Evolutionary conservation across 2,329 filamentous ascomycete genomes (phyloP), one percentile per base, ranked within the genome.

Genomic region (Epichloe aotearoae): DNA sequence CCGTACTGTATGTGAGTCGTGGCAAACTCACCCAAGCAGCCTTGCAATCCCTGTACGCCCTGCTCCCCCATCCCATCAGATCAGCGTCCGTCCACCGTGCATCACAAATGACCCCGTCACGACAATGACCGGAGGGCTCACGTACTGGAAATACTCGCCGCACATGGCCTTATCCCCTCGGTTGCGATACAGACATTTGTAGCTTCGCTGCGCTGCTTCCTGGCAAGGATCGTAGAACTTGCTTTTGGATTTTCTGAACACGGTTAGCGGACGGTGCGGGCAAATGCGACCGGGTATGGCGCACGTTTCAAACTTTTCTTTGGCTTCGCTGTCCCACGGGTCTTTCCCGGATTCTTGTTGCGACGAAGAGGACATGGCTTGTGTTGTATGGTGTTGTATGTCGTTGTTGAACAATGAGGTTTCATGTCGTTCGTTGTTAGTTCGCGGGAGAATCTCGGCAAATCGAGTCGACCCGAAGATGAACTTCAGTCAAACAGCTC

Each of bases 201-300:
- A 83, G 68, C 90, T 96, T 62, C 79, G 79, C 58, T 84, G 74
- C 7, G 93, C 91, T 5, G 88, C 88, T 61, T 95, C 91, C 66
- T 97, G 91, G 68, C 93, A 98, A 2, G 93, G 93, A 61, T 98
- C 93, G 66, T 87, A 88, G 70, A 85, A 97, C 65, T 96, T 83
- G 73, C 89, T 95, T 62, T 84, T 80, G 50, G 76, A 77, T 74
- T 97, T 97, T 58, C 91, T 95, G 61, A 23, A 39, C 5, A 12
- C 15, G 17, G 20, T 46, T 42, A 46, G 49, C 36, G 8, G 36
- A 10, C 8, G 8, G 30, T 43, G n/a, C 44, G 47, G 45, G 33
- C 44, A 23, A n/a, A 19, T 40, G 20, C n/a, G 37, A 14, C 19
- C 19, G 14, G 30, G 26, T 33, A 15, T 40, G 50, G 61, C 73